phyloP scores from a whole-genome alignment of 1,284 basidiomycete genomes.

The Malassezia furfur region DNA sequence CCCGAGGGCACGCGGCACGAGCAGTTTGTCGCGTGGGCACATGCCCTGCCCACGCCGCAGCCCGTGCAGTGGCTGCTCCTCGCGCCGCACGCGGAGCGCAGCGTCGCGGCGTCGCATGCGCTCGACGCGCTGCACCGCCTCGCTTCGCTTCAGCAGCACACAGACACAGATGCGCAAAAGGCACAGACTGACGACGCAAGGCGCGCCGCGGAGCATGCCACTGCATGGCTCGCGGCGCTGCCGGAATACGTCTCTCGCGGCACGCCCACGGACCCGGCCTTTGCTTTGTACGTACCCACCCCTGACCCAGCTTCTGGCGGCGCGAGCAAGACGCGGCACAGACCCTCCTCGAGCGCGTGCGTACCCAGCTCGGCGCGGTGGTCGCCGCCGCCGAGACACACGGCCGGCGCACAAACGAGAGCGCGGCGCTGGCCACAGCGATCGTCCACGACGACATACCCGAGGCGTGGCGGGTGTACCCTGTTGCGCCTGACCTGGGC shows the following conservation, averaged over 20 bases:
- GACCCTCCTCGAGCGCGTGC: conserved; percentile 26
- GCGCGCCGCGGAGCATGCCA: neutral
- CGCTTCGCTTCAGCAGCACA: conserved; percentile 30
- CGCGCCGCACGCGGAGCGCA: conserved; percentile 42
- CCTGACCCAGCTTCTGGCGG: conserved; percentile 42
- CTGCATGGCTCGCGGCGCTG: neutral
- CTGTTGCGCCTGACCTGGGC: conserved; percentile 28
- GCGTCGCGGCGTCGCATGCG: conserved; percentile 39
- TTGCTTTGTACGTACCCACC: neutral
- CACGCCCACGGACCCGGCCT: conserved; percentile 11
- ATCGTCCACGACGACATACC: conserved; percentile 37
- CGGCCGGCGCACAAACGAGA: conserved; percentile 39
- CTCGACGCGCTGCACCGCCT: conserved; percentile 34
- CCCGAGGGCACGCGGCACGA: conserved; percentile 45
- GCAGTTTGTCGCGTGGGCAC: conserved; percentile 38
- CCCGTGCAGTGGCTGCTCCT: conserved; percentile 44
- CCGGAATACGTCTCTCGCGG: neutral
- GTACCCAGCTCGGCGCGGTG: conserved; percentile 30
- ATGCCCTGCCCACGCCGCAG: conserved; percentile 42
- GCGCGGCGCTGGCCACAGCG: conserved; percentile 28
- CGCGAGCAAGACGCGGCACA: conserved; percentile 33
- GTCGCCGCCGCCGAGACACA: conserved; percentile 27
- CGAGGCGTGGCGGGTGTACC: conserved; percentile 27
- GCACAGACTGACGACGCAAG: too few species aligned
- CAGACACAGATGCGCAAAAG: too few species aligned